Conservation (phyloP, 2,329 filamentous ascomycete genomes). For the Fusarium miscanthi region DNA sequence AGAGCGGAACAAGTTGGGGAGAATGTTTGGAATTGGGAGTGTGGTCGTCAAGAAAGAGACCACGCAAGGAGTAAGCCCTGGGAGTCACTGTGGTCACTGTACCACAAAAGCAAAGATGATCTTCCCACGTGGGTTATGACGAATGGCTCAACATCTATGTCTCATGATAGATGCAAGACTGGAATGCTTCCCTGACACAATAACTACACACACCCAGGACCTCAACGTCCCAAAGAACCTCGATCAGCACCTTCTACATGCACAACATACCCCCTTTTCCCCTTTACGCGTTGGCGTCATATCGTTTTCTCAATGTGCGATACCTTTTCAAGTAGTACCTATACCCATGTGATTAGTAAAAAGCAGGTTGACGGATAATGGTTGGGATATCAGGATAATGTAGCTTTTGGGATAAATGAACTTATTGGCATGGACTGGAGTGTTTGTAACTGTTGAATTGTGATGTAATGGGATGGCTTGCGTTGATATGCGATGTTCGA, state of each 20-base stretch:
- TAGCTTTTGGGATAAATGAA: slow-evolving; percentile 16
- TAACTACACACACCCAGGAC: background rate
- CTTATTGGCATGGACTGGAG: slow-evolving; percentile 4
- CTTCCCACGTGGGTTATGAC: slow-evolving; percentile 14
- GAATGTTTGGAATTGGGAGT: slow-evolving; percentile 89
- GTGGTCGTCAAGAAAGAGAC: slow-evolving; percentile 84
- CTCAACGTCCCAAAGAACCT: slow-evolving; percentile 7
- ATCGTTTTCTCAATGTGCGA: slow-evolving; percentile 84
- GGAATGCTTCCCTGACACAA: slow-evolving; percentile 12
- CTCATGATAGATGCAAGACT: slow-evolving; percentile 18
- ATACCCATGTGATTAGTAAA: slow-evolving; percentile 45
- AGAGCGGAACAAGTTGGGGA: slow-evolving; percentile 81
- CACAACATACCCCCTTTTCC: slow-evolving; percentile 6
- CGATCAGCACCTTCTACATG: slow-evolving; percentile 11
- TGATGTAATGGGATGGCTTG: background rate
- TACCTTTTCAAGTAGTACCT: slow-evolving; percentile 84
- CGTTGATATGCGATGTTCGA: background rate
- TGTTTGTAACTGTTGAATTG: background rate
- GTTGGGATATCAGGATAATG: slow-evolving; percentile 15
- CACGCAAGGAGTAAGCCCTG: background rate
- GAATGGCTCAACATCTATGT: slow-evolving; percentile 21
- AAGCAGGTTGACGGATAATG: slow-evolving; percentile 18
- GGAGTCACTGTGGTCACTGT: slow-evolving; percentile 9
- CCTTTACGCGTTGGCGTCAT: slow-evolving; percentile 62
- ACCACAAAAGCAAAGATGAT: slow-evolving; percentile 28